Conservation (phyloP, 257 asterid species). For the Verbascum thapsus region DNA sequence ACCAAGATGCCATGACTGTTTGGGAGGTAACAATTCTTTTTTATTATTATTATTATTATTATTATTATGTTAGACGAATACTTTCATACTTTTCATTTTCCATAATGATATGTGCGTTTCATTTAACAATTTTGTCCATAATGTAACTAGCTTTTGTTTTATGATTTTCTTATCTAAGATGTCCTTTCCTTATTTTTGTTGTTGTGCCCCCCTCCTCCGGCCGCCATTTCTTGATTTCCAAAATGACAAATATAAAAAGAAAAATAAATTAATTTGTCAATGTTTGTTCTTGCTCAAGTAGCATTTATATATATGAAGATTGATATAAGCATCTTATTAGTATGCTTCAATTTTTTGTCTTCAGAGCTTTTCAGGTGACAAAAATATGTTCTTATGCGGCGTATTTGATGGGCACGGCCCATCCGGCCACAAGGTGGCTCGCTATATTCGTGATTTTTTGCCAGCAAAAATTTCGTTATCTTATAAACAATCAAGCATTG, state of each 20-base stretch:
- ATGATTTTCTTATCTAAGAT: too few relatives aligned
- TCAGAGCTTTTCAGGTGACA: constrained; percentile 69
- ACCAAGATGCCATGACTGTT: constrained; percentile 93
- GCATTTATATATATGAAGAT: too few relatives aligned
- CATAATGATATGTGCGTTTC: too few relatives aligned
- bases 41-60: neutral
- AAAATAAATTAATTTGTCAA: too few relatives aligned
- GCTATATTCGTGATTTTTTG: constrained; percentile 57
- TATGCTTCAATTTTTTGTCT: neutral
- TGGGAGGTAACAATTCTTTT: constrained; percentile 93
- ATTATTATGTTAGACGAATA: neutral
- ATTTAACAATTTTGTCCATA: too few relatives aligned
- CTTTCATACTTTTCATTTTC: neutral
- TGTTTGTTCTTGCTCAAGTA: too few relatives aligned
- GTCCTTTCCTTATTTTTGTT: too few relatives aligned
- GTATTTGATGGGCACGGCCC: constrained; percentile 97
- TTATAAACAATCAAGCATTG: constrained; percentile 24
- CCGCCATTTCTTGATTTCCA: too few relatives aligned
- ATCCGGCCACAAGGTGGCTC: constrained; percentile 81
- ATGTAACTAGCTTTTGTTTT: too few relatives aligned
- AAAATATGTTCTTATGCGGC: constrained; percentile 57
- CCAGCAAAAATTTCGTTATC: constrained; percentile 62
- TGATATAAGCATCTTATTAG: neutral
- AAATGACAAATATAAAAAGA: too few relatives aligned
- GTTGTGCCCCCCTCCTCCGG: too few relatives aligned